Evolutionary conservation across 306 rosid genomes (phyloP).

Genomic region (Malus domestica): ASM211411v1 NC_041793.1:34683501-34684000

Average conservation of each 20-base stretch:
- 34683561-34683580: neutral
- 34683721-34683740: constrained; percentile 52
- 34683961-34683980: too few species aligned
- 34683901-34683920: constrained; percentile 20
- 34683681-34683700: neutral
- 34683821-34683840: neutral
- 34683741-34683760: constrained; percentile 27
- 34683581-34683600: constrained; percentile 21
- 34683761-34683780: constrained; percentile 26
- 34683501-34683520: neutral
- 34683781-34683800: neutral
- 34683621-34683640: neutral
- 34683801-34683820: neutral
- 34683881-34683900: constrained; percentile 16
- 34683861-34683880: constrained; percentile 3
- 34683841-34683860: neutral
- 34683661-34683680: constrained; percentile 13
- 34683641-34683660: constrained; percentile 15
- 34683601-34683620: constrained; percentile 21
- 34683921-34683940: constrained; percentile 13
- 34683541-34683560: neutral
- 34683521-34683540: neutral
- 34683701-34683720: constrained; percentile 26
- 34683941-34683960: neutral
- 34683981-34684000: too few species aligned